Base-by-base conservation (phyloP, 2,329 filamentous ascomycete genomes). In the Alternaria burnsii region DNA sequence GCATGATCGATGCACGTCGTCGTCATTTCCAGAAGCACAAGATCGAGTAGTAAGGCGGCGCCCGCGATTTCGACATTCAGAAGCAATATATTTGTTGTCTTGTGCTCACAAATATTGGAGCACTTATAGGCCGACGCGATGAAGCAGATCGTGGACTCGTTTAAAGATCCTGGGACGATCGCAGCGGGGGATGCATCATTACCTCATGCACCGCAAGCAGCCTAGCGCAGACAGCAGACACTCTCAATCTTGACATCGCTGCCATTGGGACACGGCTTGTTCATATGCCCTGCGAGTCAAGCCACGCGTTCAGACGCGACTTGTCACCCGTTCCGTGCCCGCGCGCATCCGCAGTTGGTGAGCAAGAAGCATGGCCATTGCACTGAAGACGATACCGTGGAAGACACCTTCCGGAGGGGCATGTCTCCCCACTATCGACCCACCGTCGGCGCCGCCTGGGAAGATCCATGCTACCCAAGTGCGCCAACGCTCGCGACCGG, bases 381-480 rank as follows among this genome's bases (percentile, higher is more conserved):
- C 42, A 36, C 20, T 24, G 20, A 10, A 48, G n/a, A 28, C n/a
- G 38, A 32, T 28, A 20, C 38, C 18, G 18, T 30, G 38, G 30
- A 46, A 30, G 42, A 55, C 41, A 24, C 12, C 9, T 42, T 16
- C 52, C 41, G 41, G 56, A 59, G 52, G 51, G 43, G 44, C 40
- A 51, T 52, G 48, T 51, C 59, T 59, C 44, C 56, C 59, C 59
- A 56, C 59, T 22, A 50, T 65, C 66, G 60, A 44, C 59, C 58
- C 62, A 68, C 63, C 30, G 34, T 50, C 53, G 34, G 26, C n/a
- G 16, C 44, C 52, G 44, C 24, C 54, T 46, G 48, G 58, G 40
- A 20, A 50, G 40, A 65, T 38, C 62, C 66, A 65, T 65, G 66
- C 54, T 52, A 24, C 32, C 24, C 40, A 32, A 46, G 30, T 48